Conservation (phyloP, 78 protist genomes). For the Dictyostelium citrinum region DNA sequence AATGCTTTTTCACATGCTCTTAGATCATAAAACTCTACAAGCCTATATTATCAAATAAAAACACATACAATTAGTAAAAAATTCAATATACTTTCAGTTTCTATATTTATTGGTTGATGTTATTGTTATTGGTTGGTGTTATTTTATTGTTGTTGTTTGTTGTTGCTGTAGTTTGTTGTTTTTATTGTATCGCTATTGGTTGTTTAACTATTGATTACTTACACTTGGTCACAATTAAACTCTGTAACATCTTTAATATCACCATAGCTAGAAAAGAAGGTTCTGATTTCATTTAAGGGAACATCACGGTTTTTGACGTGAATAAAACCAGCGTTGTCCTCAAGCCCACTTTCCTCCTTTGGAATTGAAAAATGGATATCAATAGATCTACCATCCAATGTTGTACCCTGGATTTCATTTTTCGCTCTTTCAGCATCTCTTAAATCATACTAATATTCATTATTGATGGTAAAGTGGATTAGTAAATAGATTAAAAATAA, state of each 20-base stretch:
- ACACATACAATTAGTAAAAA: no score
- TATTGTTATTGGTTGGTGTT: no score
- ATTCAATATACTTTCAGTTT: no score
- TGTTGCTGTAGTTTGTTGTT: no score
- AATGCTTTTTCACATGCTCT: conserved; percentile 78
- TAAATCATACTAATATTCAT: conserved; percentile 39
- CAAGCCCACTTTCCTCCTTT: conserved; percentile 46
- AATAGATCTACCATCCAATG: conserved; percentile 44
- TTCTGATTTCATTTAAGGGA: conserved; percentile 45
- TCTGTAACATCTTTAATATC: conserved; percentile 59
- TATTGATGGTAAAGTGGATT: no score
- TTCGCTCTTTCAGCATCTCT: conserved; percentile 76
- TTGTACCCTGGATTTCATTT: conserved; percentile 37
- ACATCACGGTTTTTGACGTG: conserved; percentile 24
- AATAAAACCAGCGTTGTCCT: conserved; percentile 58
- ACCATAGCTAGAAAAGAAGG: conserved; percentile 36
- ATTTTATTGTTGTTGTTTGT: no score
- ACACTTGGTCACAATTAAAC: conserved; percentile 44
- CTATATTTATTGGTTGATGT: no score
- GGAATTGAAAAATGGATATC: conserved; percentile 77
- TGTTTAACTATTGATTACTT: neutral
- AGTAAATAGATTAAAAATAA: neutral
- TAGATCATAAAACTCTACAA: conserved; percentile 76
- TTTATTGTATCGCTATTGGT: neutral
- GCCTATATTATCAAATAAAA: neutral